Base-by-base conservation (phyloP, 192 early-diverging fungal species). In the Coemansia sp. region DNA sequence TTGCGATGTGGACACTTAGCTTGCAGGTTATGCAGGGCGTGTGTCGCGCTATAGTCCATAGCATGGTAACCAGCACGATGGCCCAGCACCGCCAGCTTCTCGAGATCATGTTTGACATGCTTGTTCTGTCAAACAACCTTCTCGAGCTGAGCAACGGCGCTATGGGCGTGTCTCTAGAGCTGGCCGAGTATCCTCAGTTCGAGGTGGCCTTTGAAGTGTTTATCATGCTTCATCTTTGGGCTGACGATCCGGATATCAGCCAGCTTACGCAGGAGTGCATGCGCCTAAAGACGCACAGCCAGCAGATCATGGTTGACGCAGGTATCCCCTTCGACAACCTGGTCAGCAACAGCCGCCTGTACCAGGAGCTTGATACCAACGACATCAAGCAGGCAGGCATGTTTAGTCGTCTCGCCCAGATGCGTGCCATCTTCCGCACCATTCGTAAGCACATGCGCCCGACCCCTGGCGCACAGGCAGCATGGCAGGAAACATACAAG, bases 281-380 rank as follows among this genome's bases (percentile, higher is more conserved):
- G 18, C 60, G 75, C 11, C 73, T 76, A 45, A 76, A 77, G 67
- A 73, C 69, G 12, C 73, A 64, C 7, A 66, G 71, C 12, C 67
- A 74, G 61, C 77, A 77, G 59, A 68, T 77, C 28, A 76, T 82
- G 67, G 51, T 92, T 34, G 88, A 90, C 20, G 91, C 91, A 20
- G 88, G 85, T 16, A 86, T 85, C 54, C 67, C 72, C 8, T 71
- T 86, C 12, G 87, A 89, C 49, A 74, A 89, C n/a, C 84, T 88
- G 54, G 73, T 88, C 42, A 84, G 92, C 49, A 91, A 93, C 66
- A 93, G 93, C 92, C 92, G 95, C 2, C 83, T 94, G 36, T 91
- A 94, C 66, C 94, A 90, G 7, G 89, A 94, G 82, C 85, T 98
- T 7, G 78, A 95, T 28, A 84, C 90, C 25, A 77, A 92, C 29